Evolutionary conservation across 768 basidiomycete genomes (phyloP), one percentile per base, ranked within the genome.

Genomic region (Russula vinacea): DNA sequence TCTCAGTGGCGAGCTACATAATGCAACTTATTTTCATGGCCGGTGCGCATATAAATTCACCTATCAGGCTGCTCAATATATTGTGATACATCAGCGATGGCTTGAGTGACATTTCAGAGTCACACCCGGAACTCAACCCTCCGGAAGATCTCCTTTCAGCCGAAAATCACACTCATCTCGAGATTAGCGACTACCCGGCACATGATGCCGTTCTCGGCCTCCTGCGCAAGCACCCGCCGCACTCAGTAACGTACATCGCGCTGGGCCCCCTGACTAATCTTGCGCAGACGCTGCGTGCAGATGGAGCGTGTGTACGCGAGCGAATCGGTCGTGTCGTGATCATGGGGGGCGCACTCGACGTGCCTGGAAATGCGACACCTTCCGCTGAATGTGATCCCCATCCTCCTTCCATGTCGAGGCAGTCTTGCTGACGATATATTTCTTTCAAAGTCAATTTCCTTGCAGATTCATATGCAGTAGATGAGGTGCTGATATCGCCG

Each of bases 301-400:
- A 91, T 67, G 79, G 81, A 11, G 71, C 77, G 40, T 76, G 81
- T 13, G 77, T 94, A 35, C 74, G 75, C 9, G 74, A 81, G 14
- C 83, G 83, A 49, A 82, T 92, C 33, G 90, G 86, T 5, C 81
- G 86, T n/a, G 77, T 98, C 9, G 76, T 94, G 24, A 87, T 86
- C 73, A 96, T 98, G 93, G 94, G 94, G n/a, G 94, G 93, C 16
- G 89, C 93, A 2, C 73, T 98, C 26, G 92, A 95, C 67, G 90
- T 92, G 37, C 92, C 94, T 0, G 94, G 94, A 3, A 98, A 96
- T 69, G 89, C 87, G 0, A 84, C 80, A 29, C 84, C 92, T 9
- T 80, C 83, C 3, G 89, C 93, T 62, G 94, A 97, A 74, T 96
- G 94, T 91, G 75, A 74, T 85, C 19, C 73, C 39, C 42, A 62